Base-by-base conservation (phyloP, 768 basidiomycete species). In the Lepiota subincarnata region DNA sequence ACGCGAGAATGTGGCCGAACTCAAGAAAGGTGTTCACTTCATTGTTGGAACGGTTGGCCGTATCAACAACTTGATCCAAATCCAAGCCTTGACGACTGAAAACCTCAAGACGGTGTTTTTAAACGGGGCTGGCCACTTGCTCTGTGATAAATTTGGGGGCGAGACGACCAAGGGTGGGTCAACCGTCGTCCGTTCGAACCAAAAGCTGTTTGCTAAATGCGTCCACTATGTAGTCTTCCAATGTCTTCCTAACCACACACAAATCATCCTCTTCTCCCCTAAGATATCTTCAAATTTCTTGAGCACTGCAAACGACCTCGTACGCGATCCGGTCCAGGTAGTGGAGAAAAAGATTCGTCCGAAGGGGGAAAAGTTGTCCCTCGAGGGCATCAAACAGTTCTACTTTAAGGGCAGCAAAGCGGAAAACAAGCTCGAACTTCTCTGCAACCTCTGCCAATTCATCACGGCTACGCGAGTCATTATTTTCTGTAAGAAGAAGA, bases 351-450 rank as follows among this genome's bases (percentile, higher is more conserved):
- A 5, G 5, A 5, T 24, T 24, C 24, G 24, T 2, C 98, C 98
- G 86, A 81, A 90, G 60, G 96, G 98, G 68, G 96, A 24, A 24
- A 24, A 99, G 72, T 72, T 98, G 70, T 98, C 96, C 26, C 86
- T 99, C 50, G 96, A 99, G 72, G 96, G 94, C 87, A 97, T 96
- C 81, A 93, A 94, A 76, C 94, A 97, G 70, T 97, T 96, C 76
- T 98, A 94, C 74, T 94, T 98, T 64, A 95, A 96, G 45, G 96
- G 98, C 56, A 95, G 98, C 74, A 98, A 98, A 79, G 95, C 98
- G 75, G 96, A 98, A 63, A 98, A 95, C 95, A 98, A 98, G 73
- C 77, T 98, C 55, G 96, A 99, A 75, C 98, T 96, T 41, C 86
- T 98, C 35, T 98, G 92, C 74, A 96, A 99, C 80, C 82, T 99